These are phyloP conservation scores for Globisporangium recalcitrans DNA, from an alignment of 352 stramenopile species.

Conservation along the genomic window DNA sequence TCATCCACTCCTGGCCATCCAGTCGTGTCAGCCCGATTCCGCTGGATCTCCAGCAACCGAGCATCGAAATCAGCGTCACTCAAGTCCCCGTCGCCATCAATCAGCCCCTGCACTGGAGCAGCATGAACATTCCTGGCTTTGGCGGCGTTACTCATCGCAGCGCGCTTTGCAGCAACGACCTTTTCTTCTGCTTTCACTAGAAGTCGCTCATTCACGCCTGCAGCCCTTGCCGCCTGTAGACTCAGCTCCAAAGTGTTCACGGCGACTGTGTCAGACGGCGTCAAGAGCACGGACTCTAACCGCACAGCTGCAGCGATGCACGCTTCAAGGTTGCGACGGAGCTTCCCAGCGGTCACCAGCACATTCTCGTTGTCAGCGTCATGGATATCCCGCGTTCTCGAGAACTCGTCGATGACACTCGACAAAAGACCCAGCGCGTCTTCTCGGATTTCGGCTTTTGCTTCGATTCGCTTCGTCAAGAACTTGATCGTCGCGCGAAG, in stretches of 20 bases:
- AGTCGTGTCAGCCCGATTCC: conserved; percentile 26
- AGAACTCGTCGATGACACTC: conserved; percentile 49
- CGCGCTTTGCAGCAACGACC: conserved; percentile 27
- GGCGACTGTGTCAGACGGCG: conserved; percentile 39
- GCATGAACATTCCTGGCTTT: conserved; percentile 2
- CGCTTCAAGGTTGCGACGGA: conserved; percentile 44
- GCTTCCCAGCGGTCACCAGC: conserved; percentile 34
- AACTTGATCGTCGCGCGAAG: conserved; percentile 54
- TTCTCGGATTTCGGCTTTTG: conserved; percentile 52
- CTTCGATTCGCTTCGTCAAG: conserved; percentile 40
- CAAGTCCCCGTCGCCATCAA: conserved; percentile 11
- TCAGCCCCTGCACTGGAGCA: background rate
- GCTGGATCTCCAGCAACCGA: conserved; percentile 14
- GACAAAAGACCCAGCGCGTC: conserved; percentile 51
- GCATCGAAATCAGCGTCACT: conserved; percentile 13
- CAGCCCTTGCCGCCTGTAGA: conserved; percentile 52
- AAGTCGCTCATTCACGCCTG: conserved; percentile 53
- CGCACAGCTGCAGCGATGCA: conserved; percentile 40
- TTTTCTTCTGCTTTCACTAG: conserved; percentile 62
- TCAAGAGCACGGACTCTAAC: conserved; percentile 38
- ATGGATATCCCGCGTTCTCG: conserved; percentile 24
- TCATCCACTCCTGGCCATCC: conserved; percentile 24
- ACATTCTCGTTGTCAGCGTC: conserved; percentile 27
- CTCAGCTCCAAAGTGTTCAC: conserved; percentile 47
- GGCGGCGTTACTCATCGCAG: conserved; percentile 19